Percentiles rank a stretch among this genome's conserved stretches.
phyloP scores from a whole-genome alignment of 2,329 filamentous ascomycete species.

The Hymenoscyphus scutula region DNA sequence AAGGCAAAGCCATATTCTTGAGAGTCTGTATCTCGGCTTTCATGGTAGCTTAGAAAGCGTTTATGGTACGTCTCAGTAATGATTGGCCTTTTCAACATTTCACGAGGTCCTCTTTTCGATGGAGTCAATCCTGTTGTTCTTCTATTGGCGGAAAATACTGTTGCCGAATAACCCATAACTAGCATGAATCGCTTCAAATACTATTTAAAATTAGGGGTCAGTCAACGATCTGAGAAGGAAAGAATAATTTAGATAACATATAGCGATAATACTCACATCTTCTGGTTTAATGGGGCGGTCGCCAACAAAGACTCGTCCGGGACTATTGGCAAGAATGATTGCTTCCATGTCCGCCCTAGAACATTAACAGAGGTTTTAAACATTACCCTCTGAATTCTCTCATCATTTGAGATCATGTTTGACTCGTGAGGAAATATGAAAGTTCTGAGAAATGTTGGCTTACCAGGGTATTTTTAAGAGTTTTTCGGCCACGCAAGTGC shows the following conservation, averaged over 20 bases:
- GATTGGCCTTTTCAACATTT: neutral
- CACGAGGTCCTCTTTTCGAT: neutral
- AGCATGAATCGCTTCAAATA: constrained; percentile 12
- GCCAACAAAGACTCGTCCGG: constrained; percentile 1
- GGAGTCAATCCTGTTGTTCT: neutral
- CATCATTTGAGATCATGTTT: too few species aligned
- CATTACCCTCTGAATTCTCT: too few species aligned
- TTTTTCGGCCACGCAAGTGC: neutral
- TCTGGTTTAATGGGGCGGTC: neutral
- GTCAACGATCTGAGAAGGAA: too few species aligned
- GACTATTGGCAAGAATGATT: neutral
- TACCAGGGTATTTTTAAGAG: constrained; percentile 1
- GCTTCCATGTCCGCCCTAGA: constrained; percentile 8
- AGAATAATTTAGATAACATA: too few species aligned
- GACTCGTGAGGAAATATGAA: too few species aligned
- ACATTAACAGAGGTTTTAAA: neutral
- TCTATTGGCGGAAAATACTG: constrained; percentile 1
- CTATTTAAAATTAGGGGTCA: too few species aligned
- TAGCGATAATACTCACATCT: constrained; percentile 12
- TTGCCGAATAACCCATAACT: constrained; percentile 4
- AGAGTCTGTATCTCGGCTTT: neutral
- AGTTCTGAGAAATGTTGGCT: neutral
- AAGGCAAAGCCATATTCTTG: neutral
- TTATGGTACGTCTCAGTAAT: neutral
- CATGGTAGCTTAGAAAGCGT: neutral